Percentiles rank a stretch among this genome's conserved stretches.
These are phyloP conservation scores for Xanthoparmelia taractica DNA, from an alignment of 495 filamentous ascomycete species.

Conservation along the genomic window DNA sequence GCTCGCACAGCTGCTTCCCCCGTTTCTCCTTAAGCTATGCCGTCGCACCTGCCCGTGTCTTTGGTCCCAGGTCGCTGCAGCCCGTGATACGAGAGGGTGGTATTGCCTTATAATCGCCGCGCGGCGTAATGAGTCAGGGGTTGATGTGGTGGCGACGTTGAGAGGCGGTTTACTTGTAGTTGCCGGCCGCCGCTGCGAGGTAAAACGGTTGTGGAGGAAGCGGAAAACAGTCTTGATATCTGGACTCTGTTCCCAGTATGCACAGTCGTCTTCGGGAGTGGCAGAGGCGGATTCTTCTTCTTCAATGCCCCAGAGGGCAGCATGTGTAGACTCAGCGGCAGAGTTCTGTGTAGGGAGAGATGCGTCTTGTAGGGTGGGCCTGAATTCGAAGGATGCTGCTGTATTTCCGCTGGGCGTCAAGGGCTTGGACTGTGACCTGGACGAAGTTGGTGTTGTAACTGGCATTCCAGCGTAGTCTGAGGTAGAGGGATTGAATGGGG, in stretches of 20 bases:
- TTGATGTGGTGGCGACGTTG: conserved; percentile 39
- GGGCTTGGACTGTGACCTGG: conserved; percentile 26
- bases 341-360: conserved; percentile 25
- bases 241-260: conserved; percentile 84
- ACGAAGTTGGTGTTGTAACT: conserved; percentile 28
- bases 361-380: conserved; percentile 31
- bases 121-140: conserved; percentile 62
- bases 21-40: conserved; percentile 37
- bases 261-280: conserved; percentile 36
- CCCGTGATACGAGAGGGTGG: conserved; percentile 68
- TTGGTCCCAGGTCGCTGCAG: conserved; percentile 37
- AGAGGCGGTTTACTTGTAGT: conserved; percentile 29
- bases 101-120: conserved; percentile 76
- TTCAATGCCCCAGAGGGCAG: conserved; percentile 61
- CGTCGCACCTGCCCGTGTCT: conserved; percentile 47
- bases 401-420: conserved; percentile 26
- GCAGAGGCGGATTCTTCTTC: conserved; percentile 44
- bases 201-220: conserved; percentile 71
- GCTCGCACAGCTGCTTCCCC: conserved; percentile 45
- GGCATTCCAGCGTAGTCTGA: conserved; percentile 49
- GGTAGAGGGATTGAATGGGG: conserved; percentile 48
- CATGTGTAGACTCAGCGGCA: conserved; percentile 35
- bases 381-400: conserved; percentile 42
- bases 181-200: conserved; percentile 36
- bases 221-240: conserved; percentile 84